phyloP scores from a whole-genome alignment of 108 stramenopile species.

The Fistulifera pelliculosa region DNA sequence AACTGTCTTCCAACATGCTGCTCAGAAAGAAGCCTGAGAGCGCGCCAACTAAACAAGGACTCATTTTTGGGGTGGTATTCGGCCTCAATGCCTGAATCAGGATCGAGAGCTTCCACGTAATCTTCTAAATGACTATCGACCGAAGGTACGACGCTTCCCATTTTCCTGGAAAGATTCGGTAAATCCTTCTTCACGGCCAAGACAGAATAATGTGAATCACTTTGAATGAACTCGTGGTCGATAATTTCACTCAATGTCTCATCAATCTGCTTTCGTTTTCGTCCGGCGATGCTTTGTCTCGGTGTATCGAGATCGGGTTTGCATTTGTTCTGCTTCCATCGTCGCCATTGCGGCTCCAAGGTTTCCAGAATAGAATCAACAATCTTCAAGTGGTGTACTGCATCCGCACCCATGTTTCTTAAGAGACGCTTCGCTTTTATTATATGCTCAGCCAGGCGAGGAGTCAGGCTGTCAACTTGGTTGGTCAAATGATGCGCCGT shows the following conservation, averaged over 20 bases:
- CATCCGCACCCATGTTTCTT: conserved; percentile 9
- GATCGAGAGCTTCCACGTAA: conserved; percentile 76
- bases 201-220: neutral
- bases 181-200: neutral
- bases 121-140: conserved; percentile 50
- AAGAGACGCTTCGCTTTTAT: conserved; percentile 37
- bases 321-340: conserved; percentile 78
- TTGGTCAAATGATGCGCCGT: conserved; percentile 44
- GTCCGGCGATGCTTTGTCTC: neutral
- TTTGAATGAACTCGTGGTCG: neutral
- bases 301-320: conserved; percentile 23
- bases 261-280: conserved; percentile 1
- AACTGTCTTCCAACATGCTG: conserved; percentile 26
- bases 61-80: conserved; percentile 78
- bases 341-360: conserved; percentile 52
- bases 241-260: too few species aligned
- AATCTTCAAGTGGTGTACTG: conserved; percentile 13
- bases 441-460: conserved; percentile 22
- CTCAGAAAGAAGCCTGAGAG: conserved; percentile 51
- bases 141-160: conserved; percentile 11
- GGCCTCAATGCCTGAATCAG: conserved; percentile 73
- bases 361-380: conserved; percentile 34
- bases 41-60: conserved; percentile 66
- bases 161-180: neutral
- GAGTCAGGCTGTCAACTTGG: conserved; percentile 25